Evolutionary conservation across 2,329 filamentous ascomycete species (phyloP), one percentile per base, ranked within the genome.

Genomic region (Sporothrix curviconia): DNA sequence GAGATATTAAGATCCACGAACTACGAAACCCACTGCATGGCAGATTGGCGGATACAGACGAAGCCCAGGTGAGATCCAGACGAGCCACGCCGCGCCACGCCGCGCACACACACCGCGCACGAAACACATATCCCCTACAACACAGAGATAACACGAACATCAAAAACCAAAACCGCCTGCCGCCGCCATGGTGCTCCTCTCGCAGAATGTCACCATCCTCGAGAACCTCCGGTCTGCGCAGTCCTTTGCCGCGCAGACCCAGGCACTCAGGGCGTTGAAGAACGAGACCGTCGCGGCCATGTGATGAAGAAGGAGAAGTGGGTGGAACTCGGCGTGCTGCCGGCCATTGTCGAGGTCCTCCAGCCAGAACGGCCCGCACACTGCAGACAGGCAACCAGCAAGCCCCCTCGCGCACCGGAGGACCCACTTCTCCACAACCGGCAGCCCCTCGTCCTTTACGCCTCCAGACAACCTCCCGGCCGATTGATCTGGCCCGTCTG

Each of bases 231-330:
- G 77, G 62, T 78, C 74, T 64, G 78, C 84, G 9, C 76, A 74
- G 61, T 76, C 73, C 36, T 69, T 73, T 47, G 63, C 71, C 22
- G 80, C 85, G 61, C 80, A 81, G 64, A 74, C 81, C 40, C 74
- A 77, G 25, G 81, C 85, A 51, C 78, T 96, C 44, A 83, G 85
- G 63, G 77, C 78, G 42, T 75, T 99, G 30, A 97, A 96, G 76
- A 94, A 96, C 71, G 88, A 94, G 62, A 81, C 95, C 49, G 84
- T 96, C 60, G n/a, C n/a, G 94, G 94, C 24, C 90, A 97, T 71
- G 80, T 87, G 34, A 85, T 92, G 70, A 86, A 86, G 70, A 99
- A 99, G 72, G 87, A 92, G 71, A 73, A 83, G 57, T 92, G 86
- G 77, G 79, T 96, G 40, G 77, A 77, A 58, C 74, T 82, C 56